Percentiles rank a stretch among this genome's conserved stretches.
phyloP scores from a whole-genome alignment of 805 yeast genomes.

The Pichia heedii region DNA sequence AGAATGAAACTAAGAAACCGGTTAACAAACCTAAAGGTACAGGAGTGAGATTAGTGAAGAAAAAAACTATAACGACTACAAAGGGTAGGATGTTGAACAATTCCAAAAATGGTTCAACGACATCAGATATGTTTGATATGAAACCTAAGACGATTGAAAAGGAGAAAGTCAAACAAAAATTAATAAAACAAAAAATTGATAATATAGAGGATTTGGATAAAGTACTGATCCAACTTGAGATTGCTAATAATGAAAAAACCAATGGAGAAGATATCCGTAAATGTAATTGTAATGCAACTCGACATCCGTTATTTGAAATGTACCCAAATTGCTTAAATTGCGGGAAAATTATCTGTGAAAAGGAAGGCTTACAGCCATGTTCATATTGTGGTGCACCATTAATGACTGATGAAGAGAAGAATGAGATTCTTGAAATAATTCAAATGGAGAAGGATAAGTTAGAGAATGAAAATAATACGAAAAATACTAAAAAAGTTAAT shows the following conservation, averaged over 20 bases:
- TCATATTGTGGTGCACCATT: constrained; percentile 68
- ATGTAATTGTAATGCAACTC: constrained; percentile 80
- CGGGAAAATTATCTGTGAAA: constrained; percentile 85
- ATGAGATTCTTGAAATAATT: constrained; percentile 44
- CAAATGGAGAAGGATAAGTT: constrained; percentile 42
- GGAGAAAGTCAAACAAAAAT: constrained; percentile 17
- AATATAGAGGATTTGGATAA: constrained; percentile 41
- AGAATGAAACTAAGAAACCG: not conserved
- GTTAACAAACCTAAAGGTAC: constrained; percentile 8
- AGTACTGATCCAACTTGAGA: constrained; percentile 37
- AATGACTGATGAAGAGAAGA: constrained; percentile 52
- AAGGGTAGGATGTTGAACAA: constrained; percentile 12
- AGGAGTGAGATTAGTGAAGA: constrained; percentile 4
- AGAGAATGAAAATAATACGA: constrained; percentile 21
- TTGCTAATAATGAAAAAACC: constrained; percentile 10
- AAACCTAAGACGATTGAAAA: constrained; percentile 22
- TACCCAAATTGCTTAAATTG: constrained; percentile 93
- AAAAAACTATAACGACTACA: constrained; percentile 1
- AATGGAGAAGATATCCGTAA: constrained; percentile 12
- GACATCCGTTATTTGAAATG: constrained; percentile 80
- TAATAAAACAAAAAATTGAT: constrained; percentile 38
- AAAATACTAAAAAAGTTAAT: constrained; percentile 3
- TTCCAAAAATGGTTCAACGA: constrained; percentile 28
- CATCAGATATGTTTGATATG: constrained; percentile 38
- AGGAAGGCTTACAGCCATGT: constrained; percentile 89